These are phyloP conservation scores for Backusella tarrabulga DNA, from an alignment of 192 early-diverging fungal species.

Conservation along the genomic window DNA sequence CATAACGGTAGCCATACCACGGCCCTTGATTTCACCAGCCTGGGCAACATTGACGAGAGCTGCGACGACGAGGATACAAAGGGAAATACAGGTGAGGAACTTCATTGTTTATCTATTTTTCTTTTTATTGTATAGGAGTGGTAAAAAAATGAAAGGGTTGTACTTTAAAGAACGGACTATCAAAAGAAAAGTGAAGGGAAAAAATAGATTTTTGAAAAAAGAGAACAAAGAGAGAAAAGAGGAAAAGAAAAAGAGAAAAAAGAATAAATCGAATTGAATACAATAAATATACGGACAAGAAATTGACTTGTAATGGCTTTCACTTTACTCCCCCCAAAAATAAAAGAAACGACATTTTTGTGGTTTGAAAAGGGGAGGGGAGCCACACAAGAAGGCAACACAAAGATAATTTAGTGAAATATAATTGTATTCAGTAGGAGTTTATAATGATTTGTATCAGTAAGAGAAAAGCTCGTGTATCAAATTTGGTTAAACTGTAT, in stretches of 20 bases:
- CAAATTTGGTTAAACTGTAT: background rate
- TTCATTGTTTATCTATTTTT: slow-evolving; percentile 15
- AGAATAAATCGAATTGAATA: background rate
- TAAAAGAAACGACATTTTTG: background rate
- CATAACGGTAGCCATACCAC: slow-evolving; percentile 26
- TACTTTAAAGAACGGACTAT: slow-evolving; percentile 4
- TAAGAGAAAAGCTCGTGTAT: slow-evolving; percentile 7
- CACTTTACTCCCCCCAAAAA: background rate
- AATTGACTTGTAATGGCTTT: background rate
- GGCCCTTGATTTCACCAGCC: background rate
- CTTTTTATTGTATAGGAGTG: background rate
- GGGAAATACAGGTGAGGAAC: background rate
- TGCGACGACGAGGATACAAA: slow-evolving; percentile 7
- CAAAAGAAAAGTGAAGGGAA: background rate
- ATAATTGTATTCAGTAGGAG: slow-evolving; percentile 11
- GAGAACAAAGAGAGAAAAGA: background rate
- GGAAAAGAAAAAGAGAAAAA: background rate
- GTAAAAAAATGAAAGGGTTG: background rate
- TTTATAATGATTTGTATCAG: background rate
- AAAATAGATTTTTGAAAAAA: background rate
- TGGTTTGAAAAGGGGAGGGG: background rate
- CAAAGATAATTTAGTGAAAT: slow-evolving; percentile 13
- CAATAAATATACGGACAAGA: slow-evolving; percentile 5
- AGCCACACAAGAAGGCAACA: slow-evolving; percentile 1
- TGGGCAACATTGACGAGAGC: background rate